Percentiles rank a stretch among this genome's conserved stretches.
Conservation (phyloP, 257 asterid genomes). For the Petunia secreta region DNA sequence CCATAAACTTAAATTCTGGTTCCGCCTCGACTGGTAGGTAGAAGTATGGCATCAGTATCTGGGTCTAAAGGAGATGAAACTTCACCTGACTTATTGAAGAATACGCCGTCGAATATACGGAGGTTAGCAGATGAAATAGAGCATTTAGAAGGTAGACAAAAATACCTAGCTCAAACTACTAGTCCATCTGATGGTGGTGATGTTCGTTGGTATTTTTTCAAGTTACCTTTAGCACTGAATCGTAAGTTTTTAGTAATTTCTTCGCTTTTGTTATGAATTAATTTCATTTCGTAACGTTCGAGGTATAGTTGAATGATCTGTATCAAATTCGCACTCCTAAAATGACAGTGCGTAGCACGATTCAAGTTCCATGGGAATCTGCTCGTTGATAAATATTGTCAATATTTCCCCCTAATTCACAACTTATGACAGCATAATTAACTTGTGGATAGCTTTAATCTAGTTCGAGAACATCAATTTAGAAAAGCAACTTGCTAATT, state of each 20-base stretch:
- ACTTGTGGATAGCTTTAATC: slow-evolving; percentile 6
- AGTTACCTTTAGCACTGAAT: slow-evolving; percentile 67
- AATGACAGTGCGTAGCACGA: too few relatives aligned
- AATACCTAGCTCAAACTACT: slow-evolving; percentile 83
- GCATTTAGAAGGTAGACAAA: slow-evolving; percentile 80
- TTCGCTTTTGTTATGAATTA: too few relatives aligned
- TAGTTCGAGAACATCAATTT: background rate
- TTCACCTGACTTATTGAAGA: slow-evolving; percentile 82
- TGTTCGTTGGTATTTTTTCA: slow-evolving; percentile 93
- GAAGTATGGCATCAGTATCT: slow-evolving; percentile 33
- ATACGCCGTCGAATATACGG: slow-evolving; percentile 89
- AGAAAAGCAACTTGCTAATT: slow-evolving; percentile 1
- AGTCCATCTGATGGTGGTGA: slow-evolving; percentile 98
- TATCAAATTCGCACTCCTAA: too few relatives aligned
- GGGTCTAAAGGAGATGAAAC: slow-evolving; percentile 46
- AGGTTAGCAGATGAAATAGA: slow-evolving; percentile 82
- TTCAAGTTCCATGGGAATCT: too few relatives aligned
- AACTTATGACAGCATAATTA: background rate
- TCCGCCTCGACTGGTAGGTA: background rate
- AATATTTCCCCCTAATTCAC: too few relatives aligned
- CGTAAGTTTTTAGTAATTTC: slow-evolving; percentile 50
- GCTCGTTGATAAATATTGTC: too few relatives aligned
- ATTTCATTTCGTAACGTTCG: too few relatives aligned
- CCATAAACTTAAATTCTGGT: background rate
- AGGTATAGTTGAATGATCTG: too few relatives aligned